Conservation (phyloP, 2,329 filamentous ascomycete species). For the Neurospora sp. region DNA sequence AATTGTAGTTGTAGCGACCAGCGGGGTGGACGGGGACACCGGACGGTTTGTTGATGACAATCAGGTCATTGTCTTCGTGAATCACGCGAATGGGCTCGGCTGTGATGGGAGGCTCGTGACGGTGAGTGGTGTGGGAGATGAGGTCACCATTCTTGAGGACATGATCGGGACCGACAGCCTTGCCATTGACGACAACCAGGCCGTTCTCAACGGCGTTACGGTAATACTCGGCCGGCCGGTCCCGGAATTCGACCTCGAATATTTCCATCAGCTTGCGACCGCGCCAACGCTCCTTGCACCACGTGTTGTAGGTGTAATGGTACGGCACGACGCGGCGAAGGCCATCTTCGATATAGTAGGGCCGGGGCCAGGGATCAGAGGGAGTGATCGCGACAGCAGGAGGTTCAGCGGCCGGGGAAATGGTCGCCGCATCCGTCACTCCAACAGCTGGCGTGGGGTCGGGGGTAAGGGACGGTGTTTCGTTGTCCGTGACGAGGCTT, state of each 20-base stretch:
- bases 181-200: constrained; percentile 70
- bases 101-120: constrained; percentile 90
- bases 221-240: constrained; percentile 81
- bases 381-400: constrained; percentile 24
- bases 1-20: constrained; percentile 92
- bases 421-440: background rate
- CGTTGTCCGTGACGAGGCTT: background rate
- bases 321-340: constrained; percentile 79
- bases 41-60: constrained; percentile 94
- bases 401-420: background rate
- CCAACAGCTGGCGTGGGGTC: background rate
- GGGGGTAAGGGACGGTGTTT: background rate
- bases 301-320: constrained; percentile 89
- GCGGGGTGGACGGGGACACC: constrained; percentile 93
- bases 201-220: constrained; percentile 72
- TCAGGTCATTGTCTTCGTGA: constrained; percentile 85
- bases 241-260: constrained; percentile 85
- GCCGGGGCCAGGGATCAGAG: constrained; percentile 40
- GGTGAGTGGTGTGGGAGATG: constrained; percentile 86
- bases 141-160: constrained; percentile 81
- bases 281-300: constrained; percentile 89
- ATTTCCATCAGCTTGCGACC: constrained; percentile 74
- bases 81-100: constrained; percentile 70
- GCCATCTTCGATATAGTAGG: constrained; percentile 77
- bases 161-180: constrained; percentile 56